Evolutionary conservation across 2,329 filamentous ascomycete species (phyloP), one percentile per base, ranked within the genome.

Genomic region (Aspergillus eucalypticola): DNA sequence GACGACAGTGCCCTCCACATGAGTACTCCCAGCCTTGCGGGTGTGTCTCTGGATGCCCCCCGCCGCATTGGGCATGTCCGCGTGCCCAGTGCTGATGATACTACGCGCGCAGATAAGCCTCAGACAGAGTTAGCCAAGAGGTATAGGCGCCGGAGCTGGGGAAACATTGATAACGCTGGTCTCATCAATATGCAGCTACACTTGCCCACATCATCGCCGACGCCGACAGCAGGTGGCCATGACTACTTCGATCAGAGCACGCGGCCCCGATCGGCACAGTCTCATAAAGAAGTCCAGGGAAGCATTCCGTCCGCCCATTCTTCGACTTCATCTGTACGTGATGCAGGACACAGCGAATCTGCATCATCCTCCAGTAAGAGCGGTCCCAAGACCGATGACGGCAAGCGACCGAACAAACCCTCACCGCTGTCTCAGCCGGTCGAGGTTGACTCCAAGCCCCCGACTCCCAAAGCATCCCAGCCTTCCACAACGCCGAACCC

Each of bases 111-210:
- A 5, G 72, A 76, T 48, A 71, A 69, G 46, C 61, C 81, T 83
- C 68, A 86, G 82, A 81, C 85, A 17, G 91, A 94, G 27, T 83
- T 89, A 38, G 85, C 88, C 8, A 92, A 90, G 76, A 85, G 91
- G 71, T 90, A 92, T 76, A 85, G 92, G 68, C 87, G 92, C 71
- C 87, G 92, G 66, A 97, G 92, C 77, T 85, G 96, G 79, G 91
- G 91, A 66, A 89, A 86, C 59, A 78, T 89, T 61, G 82, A 84
- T 66, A 76, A 75, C 46, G 71, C 75, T 55, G 72, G 74, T 60
- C 68, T 79, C 59, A 71, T 73, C 29, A 74, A 72, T 54, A 61
- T 76, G 39, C 71, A 71, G 61, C 73, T 71, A 56, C 69, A 70
- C 64, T 63, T 68, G 61, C 75, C 75, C 1, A 66, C 71, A 8